Base-by-base conservation (phyloP, 306 rosid genomes). In the Dalbergia cultrata region DNA sequence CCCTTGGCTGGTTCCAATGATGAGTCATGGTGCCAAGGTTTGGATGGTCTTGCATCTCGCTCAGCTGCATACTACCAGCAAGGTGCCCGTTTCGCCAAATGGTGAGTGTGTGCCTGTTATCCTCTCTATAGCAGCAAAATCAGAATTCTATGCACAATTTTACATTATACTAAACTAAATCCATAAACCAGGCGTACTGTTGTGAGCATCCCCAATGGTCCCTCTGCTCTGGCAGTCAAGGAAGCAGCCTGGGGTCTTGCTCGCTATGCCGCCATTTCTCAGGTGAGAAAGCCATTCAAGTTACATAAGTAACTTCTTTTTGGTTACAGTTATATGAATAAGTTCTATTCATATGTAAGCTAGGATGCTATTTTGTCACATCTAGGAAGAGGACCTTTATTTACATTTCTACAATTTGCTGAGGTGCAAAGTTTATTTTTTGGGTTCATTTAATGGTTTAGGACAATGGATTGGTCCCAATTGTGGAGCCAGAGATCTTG, bases 401-500 rank as follows among this genome's bases (percentile, higher is more conserved):
- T 26, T 26, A 26, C 31, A 9, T 33, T 13, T 26, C 5, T 72
- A 35, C 14, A 13, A n/a, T 50, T 13, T 50, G 14, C 57, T 50
- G 7, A 50, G 57, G 17, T 50, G 57, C 14, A 7, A 37, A 37
- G 41, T 37, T 37, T 37, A 9, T 71, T 26, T 31, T 74, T 7
- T 31, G 5, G 21, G n/a, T 26, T 62, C 17, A 14, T 41, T 74
- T n/a, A 13, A 18, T 78, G 63, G 54, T 74, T 74, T 72, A 83
- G 86, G 86, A 78, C 43, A 83, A 83, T 6, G 86, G 86, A 0
- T 78, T 83, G 76, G 86, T 83, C 85, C 99, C 99, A 74, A 95
- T 95, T 65, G 97, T 95, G 61, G 99, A 95, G 90, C 99, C 99
- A 64, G 99, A 95, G 85, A 95, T 95, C 85, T 78, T 95, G 95